These are phyloP conservation scores for Pseudonitzschia pungens DNA, from an alignment of 108 stramenopile species.

Conservation along the genomic window DNA sequence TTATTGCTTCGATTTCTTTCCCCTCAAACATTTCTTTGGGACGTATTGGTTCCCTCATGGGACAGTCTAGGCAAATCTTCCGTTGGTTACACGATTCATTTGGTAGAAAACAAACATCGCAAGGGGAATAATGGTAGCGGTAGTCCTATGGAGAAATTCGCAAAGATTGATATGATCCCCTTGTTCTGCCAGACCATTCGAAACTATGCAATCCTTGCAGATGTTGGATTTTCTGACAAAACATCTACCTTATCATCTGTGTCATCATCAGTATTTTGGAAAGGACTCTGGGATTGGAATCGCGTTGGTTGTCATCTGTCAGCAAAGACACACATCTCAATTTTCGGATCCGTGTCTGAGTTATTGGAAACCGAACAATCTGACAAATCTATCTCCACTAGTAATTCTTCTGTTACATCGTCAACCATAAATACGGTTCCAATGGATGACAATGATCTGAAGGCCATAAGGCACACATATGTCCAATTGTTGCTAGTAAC, in stretches of 20 bases:
- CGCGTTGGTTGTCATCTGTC: conserved; percentile 15
- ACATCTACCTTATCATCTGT: not conserved
- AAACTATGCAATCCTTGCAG: conserved; percentile 16
- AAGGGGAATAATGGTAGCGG: conserved; percentile 13
- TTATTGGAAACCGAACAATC: not conserved
- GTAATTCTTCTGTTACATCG: conserved; percentile 38
- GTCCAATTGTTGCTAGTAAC: conserved; percentile 9
- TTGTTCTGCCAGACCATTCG: conserved; percentile 14
- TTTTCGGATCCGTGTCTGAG: conserved; percentile 18
- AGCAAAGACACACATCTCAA: conserved; percentile 26
- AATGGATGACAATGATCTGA: conserved; percentile 21
- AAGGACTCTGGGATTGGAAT: conserved; percentile 33
- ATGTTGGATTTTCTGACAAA: not conserved
- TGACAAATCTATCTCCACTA: conserved; percentile 11
- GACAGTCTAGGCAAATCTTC: conserved; percentile 62
- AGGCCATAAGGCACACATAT: conserved; percentile 28
- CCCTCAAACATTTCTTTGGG: conserved; percentile 48
- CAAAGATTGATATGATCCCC: conserved; percentile 37
- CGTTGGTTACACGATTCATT: conserved; percentile 65
- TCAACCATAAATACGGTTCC: conserved; percentile 25
- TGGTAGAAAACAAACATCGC: conserved; percentile 32
- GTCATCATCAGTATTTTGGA: conserved; percentile 23
- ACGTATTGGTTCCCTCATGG: conserved; percentile 64
- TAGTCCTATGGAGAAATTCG: conserved; percentile 12
- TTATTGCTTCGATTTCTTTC: conserved; percentile 7